Evolutionary conservation across 2,329 filamentous ascomycete genomes (phyloP).

Genomic region (Talaromyces atroroseus): DNA sequence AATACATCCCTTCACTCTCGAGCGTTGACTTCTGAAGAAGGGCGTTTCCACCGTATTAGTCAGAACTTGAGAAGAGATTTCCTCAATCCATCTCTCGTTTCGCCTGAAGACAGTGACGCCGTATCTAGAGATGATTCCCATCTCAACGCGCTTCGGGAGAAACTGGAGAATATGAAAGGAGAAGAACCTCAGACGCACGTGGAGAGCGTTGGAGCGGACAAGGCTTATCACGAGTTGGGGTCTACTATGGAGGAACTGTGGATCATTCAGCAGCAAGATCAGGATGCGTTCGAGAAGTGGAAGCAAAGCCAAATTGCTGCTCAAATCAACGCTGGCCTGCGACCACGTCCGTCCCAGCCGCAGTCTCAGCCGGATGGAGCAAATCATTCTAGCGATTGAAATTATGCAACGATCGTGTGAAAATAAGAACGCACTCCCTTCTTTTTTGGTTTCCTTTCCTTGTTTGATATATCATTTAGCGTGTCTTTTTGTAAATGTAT

Average conservation of each 20-base stretch:
- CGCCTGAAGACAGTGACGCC: conserved; percentile 28
- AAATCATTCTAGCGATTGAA: background rate
- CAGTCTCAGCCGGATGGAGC: background rate
- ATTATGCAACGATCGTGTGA: background rate
- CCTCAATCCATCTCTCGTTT: conserved; percentile 45
- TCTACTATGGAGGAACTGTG: conserved; percentile 43
- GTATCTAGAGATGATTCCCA: conserved; percentile 37
- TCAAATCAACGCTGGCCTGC: conserved; percentile 39
- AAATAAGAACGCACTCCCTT: background rate
- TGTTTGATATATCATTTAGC: background rate
- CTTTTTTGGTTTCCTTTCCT: background rate
- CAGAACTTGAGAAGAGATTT: conserved; percentile 62
- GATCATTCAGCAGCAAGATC: conserved; percentile 37
- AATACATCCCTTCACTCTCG: conserved; percentile 64
- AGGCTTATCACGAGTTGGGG: conserved; percentile 39
- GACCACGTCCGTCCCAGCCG: conserved; percentile 15
- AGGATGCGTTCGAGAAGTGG: conserved; percentile 40
- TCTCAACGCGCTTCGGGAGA: conserved; percentile 41
- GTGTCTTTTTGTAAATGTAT: background rate
- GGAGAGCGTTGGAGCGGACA: conserved; percentile 33
- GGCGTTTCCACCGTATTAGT: conserved; percentile 62
- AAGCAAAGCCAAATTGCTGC: conserved; percentile 43
- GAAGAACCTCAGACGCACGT: conserved; percentile 38
- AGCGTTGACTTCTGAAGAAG: conserved; percentile 63
- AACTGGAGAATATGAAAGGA: conserved; percentile 39